Conservation (phyloP, 1,284 basidiomycete species). For the Golubevia sp. region DNA sequence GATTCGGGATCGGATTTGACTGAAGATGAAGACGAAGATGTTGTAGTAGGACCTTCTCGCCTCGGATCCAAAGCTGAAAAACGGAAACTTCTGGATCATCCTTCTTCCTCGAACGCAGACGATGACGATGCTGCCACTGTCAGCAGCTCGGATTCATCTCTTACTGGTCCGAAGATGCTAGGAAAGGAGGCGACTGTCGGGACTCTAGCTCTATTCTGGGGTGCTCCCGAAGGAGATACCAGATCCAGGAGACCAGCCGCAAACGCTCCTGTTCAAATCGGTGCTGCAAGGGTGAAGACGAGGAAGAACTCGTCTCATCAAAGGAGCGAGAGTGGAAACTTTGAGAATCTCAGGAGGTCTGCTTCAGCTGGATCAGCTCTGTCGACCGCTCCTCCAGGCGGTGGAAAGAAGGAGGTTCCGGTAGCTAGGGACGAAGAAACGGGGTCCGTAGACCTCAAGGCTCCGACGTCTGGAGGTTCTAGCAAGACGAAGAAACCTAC, state of each 20-base stretch:
- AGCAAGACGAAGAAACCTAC: neutral
- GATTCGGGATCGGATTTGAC: conserved; percentile 8
- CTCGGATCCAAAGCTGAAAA: neutral
- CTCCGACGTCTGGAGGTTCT: neutral
- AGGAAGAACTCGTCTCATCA: conserved; percentile 3
- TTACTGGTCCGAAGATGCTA: conserved; percentile 51
- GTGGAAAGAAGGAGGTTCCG: neutral
- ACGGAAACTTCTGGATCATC: neutral
- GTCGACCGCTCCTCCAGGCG: neutral
- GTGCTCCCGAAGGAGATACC: conserved; percentile 43
- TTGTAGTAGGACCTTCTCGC: neutral
- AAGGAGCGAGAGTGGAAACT: conserved; percentile 9
- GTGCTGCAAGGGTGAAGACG: conserved; percentile 1
- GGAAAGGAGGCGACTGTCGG: conserved; percentile 56
- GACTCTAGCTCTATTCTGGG: conserved; percentile 54
- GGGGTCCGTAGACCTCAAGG: neutral
- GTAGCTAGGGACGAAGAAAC: neutral
- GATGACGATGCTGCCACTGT: conserved; percentile 1
- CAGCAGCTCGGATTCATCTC: conserved; percentile 23
- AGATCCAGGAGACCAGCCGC: conserved; percentile 27
- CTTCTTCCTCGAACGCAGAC: neutral
- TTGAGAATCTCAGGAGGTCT: neutral
- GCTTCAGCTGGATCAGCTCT: conserved; percentile 10
- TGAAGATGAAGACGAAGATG: neutral
- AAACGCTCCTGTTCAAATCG: conserved; percentile 13